Conservation (phyloP, 2,329 filamentous ascomycete species). For the Fusarium liriodendri region DNA sequence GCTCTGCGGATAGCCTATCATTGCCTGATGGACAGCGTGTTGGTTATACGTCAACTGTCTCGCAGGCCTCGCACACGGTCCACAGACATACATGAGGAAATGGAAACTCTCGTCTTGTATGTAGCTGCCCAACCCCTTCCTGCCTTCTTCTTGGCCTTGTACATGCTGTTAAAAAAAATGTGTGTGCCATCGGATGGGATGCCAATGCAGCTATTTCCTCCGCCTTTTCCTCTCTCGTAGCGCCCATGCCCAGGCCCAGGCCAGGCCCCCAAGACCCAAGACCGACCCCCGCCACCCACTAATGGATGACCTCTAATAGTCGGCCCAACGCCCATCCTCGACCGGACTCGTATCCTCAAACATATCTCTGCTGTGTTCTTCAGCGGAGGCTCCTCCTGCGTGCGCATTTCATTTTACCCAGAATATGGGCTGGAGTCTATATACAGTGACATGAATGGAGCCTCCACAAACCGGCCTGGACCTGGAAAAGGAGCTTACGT, state of each 20-base stretch:
- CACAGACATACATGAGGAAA: conserved; percentile 3
- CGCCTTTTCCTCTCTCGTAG: conserved; percentile 10
- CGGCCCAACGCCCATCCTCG: conserved; percentile 27
- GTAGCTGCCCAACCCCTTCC: conserved; percentile 9
- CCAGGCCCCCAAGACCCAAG: conserved; percentile 19
- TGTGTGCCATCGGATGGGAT: conserved; percentile 14
- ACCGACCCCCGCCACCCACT: conserved; percentile 38
- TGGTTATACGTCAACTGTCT: conserved; percentile 12
- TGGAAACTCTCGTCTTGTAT: conserved; percentile 1
- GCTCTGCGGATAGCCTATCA: conserved; percentile 3
- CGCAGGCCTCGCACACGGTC: neutral
- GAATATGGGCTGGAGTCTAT: conserved; percentile 26
- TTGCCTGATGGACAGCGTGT: neutral
- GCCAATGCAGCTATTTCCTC: conserved; percentile 23
- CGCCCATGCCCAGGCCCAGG: conserved; percentile 7
- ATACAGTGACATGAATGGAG: conserved; percentile 58
- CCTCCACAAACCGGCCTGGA: conserved; percentile 68
- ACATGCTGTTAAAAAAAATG: neutral
- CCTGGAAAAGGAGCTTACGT: conserved; percentile 93
- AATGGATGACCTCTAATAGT: conserved; percentile 29
- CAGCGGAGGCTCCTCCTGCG: conserved; percentile 12
- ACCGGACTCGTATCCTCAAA: conserved; percentile 17
- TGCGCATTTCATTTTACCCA: conserved; percentile 13
- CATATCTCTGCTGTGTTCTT: conserved; percentile 11
- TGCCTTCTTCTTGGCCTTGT: neutral